Evolutionary conservation across 2,329 filamentous ascomycete genomes (phyloP).

Genomic region (Alternaria rosae): DNA sequence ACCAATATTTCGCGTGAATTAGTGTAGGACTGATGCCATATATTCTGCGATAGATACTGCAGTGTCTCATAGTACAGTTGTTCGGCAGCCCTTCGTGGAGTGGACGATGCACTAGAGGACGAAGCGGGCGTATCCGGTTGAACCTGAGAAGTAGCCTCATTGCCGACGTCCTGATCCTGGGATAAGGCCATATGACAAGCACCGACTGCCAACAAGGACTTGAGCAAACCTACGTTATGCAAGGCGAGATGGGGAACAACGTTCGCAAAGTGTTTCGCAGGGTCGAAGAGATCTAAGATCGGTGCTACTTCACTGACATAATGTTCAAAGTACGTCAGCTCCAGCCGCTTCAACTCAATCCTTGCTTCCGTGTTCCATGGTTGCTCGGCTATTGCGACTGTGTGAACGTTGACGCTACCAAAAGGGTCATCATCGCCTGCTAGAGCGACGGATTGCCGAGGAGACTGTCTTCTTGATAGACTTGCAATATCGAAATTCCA

Average conservation of each 20-base stretch:
- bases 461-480: slow-evolving; percentile 51
- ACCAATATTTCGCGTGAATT: slow-evolving; percentile 65
- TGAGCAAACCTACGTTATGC: slow-evolving; percentile 64
- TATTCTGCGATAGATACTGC: slow-evolving; percentile 66
- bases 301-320: slow-evolving; percentile 49
- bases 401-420: slow-evolving; percentile 5
- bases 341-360: slow-evolving; percentile 43
- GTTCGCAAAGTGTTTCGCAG: slow-evolving; percentile 47
- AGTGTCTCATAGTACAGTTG: slow-evolving; percentile 69
- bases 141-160: slow-evolving; percentile 37
- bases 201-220: slow-evolving; percentile 64
- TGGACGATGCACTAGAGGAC: slow-evolving; percentile 23
- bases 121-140: slow-evolving; percentile 25
- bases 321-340: slow-evolving; percentile 49
- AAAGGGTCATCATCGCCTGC: slow-evolving; percentile 16
- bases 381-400: slow-evolving; percentile 16
- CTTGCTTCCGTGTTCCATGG: slow-evolving; percentile 34
- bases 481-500: slow-evolving; percentile 53
- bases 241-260: slow-evolving; percentile 51
- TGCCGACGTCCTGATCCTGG: slow-evolving; percentile 24
- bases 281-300: slow-evolving; percentile 56
- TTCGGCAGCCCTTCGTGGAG: slow-evolving; percentile 48
- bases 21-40: slow-evolving; percentile 65
- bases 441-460: slow-evolving; percentile 38
- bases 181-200: slow-evolving; percentile 59